Percentiles rank a stretch among this genome's conserved stretches.
Conservation (phyloP, 139 green algal species). For the Diplosphaera chodatii region DNA sequence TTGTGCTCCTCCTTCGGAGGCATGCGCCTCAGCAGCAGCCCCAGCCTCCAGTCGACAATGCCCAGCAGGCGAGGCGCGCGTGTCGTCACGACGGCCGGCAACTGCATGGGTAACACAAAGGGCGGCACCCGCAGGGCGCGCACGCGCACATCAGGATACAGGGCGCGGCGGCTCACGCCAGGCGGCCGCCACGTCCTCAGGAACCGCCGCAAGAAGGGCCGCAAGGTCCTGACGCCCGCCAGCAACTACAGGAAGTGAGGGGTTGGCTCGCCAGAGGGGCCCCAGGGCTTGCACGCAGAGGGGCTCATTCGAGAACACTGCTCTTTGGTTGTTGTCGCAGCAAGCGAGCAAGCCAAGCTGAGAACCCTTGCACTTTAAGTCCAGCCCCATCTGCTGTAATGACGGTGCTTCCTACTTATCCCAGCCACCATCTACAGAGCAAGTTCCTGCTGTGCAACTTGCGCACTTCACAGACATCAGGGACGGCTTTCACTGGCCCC, state of each 20-base stretch:
- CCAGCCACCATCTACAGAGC: no score
- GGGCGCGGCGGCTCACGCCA: constrained; percentile 38
- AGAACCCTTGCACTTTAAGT: no score
- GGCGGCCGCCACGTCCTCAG: constrained; percentile 47
- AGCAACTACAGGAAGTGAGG: constrained; percentile 3
- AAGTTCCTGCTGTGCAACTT: no score
- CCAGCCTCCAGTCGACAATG: neutral
- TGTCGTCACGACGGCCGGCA: constrained; percentile 40
- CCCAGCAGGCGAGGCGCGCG: neutral
- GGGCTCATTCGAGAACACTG: no score
- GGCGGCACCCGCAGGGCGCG: constrained; percentile 49
- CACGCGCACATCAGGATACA: constrained; percentile 50
- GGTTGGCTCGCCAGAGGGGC: no score
- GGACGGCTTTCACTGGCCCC: no score
- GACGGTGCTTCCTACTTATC: no score
- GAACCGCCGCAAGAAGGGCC: constrained; percentile 46
- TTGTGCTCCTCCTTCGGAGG: neutral
- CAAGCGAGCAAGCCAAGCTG: no score
- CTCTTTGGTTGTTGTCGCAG: no score
- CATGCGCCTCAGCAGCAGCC: neutral
- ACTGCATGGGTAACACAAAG: constrained; percentile 43
- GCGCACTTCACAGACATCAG: no score
- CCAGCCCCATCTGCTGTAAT: no score
- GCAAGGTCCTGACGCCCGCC: constrained; percentile 45
- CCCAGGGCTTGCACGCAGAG: no score